phyloP scores from a whole-genome alignment of 306 rosid genomes.

The Dryas alaskensis region DNA sequence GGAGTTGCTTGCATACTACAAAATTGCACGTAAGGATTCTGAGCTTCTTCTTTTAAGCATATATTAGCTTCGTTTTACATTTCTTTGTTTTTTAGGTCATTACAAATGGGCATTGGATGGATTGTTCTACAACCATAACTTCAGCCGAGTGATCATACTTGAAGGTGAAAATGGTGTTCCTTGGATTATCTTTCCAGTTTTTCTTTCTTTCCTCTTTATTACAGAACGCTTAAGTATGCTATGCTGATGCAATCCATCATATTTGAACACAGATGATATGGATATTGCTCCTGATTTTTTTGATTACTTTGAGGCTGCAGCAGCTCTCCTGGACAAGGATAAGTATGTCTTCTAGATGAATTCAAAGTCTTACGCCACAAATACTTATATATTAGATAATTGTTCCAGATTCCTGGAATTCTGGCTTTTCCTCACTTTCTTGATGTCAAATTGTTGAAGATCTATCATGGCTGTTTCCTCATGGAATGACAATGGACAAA shows the following conservation, averaged over 20 bases:
- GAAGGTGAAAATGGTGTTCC: slow-evolving; percentile 68
- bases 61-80: not conserved
- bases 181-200: not conserved
- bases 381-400: not conserved
- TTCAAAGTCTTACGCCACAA: slow-evolving; percentile 10
- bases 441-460: slow-evolving; percentile 43
- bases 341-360: slow-evolving; percentile 52
- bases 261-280: slow-evolving; percentile 78
- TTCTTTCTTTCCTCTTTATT: not conserved
- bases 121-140: slow-evolving; percentile 77
- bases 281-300: slow-evolving; percentile 98
- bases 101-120: slow-evolving; percentile 97
- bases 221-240: not conserved
- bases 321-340: slow-evolving; percentile 82
- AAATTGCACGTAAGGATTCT: slow-evolving; percentile 69
- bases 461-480: slow-evolving; percentile 96
- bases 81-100: slow-evolving; percentile 56
- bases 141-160: slow-evolving; percentile 79
- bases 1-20: slow-evolving; percentile 91
- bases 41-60: not conserved
- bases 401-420: not conserved
- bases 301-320: slow-evolving; percentile 84
- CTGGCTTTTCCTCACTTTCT: slow-evolving; percentile 22
- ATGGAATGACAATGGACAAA: slow-evolving; percentile 99
- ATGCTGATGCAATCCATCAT: slow-evolving; percentile 21